These are phyloP conservation scores for Leishmania tarentolae DNA, from an alignment of 208 protist genomes.

Conservation along the genomic window DNA sequence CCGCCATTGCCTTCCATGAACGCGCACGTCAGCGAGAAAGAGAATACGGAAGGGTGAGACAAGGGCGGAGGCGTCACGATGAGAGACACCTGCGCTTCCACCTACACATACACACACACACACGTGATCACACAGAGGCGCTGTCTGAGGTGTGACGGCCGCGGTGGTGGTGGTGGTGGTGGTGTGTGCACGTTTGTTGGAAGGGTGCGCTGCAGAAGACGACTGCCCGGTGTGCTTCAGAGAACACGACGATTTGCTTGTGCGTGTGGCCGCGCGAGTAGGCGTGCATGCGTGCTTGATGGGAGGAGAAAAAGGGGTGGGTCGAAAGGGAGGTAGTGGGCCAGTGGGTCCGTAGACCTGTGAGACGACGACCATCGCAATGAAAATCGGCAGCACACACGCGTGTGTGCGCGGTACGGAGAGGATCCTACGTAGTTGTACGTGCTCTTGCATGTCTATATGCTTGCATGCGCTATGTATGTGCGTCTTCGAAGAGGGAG, in stretches of 20 bases:
- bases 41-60: not conserved
- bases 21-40: conserved; percentile 8
- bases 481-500: not conserved
- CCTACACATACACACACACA: not conserved
- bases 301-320: not conserved
- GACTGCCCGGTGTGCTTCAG: not conserved
- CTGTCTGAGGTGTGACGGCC: not conserved
- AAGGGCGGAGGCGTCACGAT: not conserved
- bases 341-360: not conserved
- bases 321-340: not conserved
- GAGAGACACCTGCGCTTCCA: not conserved
- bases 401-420: not conserved
- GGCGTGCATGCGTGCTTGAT: not conserved
- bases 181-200: not conserved
- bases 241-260: not conserved
- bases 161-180: not conserved
- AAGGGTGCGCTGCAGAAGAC: not conserved
- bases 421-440: not conserved
- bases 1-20: conserved; percentile 20
- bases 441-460: not conserved
- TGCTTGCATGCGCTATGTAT: conserved; percentile 5
- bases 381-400: not conserved
- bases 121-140: not conserved
- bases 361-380: not conserved
- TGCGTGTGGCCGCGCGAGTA: not conserved